These are phyloP conservation scores for Phytophthora cryptogea DNA, from an alignment of 352 stramenopile species.

Conservation along the genomic window DNA sequence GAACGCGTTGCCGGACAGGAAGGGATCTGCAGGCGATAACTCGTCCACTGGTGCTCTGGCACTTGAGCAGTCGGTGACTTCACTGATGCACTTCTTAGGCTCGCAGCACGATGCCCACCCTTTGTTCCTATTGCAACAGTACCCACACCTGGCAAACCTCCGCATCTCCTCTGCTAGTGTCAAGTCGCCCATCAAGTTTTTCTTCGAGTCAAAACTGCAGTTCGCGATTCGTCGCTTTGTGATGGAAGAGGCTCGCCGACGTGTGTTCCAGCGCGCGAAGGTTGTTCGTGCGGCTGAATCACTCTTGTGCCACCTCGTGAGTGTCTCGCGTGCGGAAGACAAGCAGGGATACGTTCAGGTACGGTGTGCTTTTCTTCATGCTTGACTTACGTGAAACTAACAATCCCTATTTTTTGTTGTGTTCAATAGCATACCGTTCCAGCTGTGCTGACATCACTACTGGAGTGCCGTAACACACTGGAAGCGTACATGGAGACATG, in stretches of 20 bases:
- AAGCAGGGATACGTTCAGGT: constrained; percentile 74
- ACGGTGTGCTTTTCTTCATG: constrained; percentile 18
- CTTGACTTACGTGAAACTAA: constrained; percentile 4
- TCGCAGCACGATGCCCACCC: constrained; percentile 38
- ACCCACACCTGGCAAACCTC: constrained; percentile 56
- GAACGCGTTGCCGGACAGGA: constrained; percentile 48
- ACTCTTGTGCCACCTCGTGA: constrained; percentile 65
- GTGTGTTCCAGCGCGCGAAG: constrained; percentile 50
- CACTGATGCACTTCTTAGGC: constrained; percentile 42
- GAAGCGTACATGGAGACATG: constrained; percentile 74
- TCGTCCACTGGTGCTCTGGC: constrained; percentile 31
- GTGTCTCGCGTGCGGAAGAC: constrained; percentile 63
- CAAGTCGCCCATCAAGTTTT: constrained; percentile 52
- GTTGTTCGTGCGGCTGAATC: constrained; percentile 53
- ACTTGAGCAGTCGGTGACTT: constrained; percentile 48
- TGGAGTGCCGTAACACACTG: constrained; percentile 68
- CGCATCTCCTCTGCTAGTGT: constrained; percentile 46
- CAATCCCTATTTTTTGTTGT: constrained; percentile 5
- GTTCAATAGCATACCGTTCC: constrained; percentile 66
- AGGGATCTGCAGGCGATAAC: constrained; percentile 30
- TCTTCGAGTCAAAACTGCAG: constrained; percentile 55
- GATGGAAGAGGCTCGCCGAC: constrained; percentile 52
- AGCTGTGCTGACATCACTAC: constrained; percentile 66
- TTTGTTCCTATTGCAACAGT: constrained; percentile 52
- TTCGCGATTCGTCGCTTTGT: constrained; percentile 65